Evolutionary conservation across 2,329 filamentous ascomycete genomes (phyloP).

Genomic region (Escovopsis sp.): DNA sequence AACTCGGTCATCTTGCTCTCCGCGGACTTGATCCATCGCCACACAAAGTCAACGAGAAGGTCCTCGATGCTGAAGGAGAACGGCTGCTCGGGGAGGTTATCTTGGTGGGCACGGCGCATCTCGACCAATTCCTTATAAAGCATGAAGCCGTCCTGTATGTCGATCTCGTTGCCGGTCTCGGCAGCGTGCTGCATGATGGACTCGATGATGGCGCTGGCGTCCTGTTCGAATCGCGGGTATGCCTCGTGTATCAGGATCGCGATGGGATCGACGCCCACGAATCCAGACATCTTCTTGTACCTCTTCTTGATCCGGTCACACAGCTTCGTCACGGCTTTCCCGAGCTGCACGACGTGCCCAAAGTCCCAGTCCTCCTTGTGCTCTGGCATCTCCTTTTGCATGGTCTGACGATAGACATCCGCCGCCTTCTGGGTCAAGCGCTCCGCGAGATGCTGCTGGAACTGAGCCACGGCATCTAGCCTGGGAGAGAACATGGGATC

Average conservation of each 20-base stretch:
- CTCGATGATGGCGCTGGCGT: slow-evolving; percentile 71
- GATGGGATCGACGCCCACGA: slow-evolving; percentile 57
- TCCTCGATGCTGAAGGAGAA: slow-evolving; percentile 85
- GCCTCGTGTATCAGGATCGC: slow-evolving; percentile 68
- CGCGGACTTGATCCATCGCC: slow-evolving; percentile 79
- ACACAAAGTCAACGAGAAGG: slow-evolving; percentile 80
- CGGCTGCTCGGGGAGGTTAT: slow-evolving; percentile 54
- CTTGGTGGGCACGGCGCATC: slow-evolving; percentile 66
- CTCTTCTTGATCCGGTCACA: slow-evolving; percentile 84
- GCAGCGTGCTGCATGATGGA: slow-evolving; percentile 64
- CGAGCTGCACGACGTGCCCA: slow-evolving; percentile 76
- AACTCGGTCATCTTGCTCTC: slow-evolving; percentile 68
- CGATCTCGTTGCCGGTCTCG: slow-evolving; percentile 57
- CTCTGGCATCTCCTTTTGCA: slow-evolving; percentile 67
- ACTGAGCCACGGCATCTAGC: slow-evolving; percentile 56
- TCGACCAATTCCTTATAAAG: slow-evolving; percentile 80
- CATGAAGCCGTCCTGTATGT: slow-evolving; percentile 85
- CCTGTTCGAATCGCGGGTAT: slow-evolving; percentile 79
- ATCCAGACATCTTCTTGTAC: slow-evolving; percentile 73
- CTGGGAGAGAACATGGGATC: slow-evolving; percentile 63
- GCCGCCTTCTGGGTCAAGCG: slow-evolving; percentile 60
- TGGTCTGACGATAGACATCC: slow-evolving; percentile 63
- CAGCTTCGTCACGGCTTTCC: slow-evolving; percentile 70
- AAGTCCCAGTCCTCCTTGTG: slow-evolving; percentile 80
- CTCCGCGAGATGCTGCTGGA: slow-evolving; percentile 54